Evolutionary conservation across 192 early-diverging fungal species (phyloP).

Genomic region (Backusella circina): DNA sequence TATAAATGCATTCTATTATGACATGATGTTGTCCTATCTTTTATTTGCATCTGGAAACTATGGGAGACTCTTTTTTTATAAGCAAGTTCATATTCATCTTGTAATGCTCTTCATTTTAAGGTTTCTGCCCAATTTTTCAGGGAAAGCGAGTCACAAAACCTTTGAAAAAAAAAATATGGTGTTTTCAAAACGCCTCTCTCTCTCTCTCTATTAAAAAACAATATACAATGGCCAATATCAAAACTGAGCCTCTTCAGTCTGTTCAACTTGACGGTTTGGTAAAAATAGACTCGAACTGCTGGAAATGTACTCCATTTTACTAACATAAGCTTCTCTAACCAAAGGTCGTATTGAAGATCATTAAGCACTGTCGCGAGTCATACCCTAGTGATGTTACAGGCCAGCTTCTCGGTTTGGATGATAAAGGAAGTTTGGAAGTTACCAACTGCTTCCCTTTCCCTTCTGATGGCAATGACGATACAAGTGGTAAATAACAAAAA

Average conservation of each 20-base stretch:
- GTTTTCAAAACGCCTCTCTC: not conserved
- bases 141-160: not conserved
- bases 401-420: conserved; percentile 92
- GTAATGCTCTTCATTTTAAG: too few relatives aligned
- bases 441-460: conserved; percentile 90
- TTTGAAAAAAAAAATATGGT: not conserved
- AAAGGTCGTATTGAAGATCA: conserved; percentile 92
- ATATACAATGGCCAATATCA: not conserved
- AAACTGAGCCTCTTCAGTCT: conserved; percentile 46
- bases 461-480: conserved; percentile 39
- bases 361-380: conserved; percentile 92
- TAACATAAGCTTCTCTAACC: not conserved
- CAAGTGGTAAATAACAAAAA: conserved; percentile 46
- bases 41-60: too few relatives aligned
- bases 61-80: too few relatives aligned
- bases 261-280: conserved; percentile 78
- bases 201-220: not conserved
- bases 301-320: not conserved
- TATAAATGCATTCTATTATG: too few relatives aligned
- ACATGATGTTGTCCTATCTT: too few relatives aligned
- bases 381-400: conserved; percentile 81
- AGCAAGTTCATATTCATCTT: too few relatives aligned
- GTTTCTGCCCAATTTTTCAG: too few relatives aligned
- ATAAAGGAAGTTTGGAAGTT: conserved; percentile 84
- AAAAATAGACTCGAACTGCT: not conserved